Conservation (phyloP, 176 grass and related monocot species). For the Microstegium vimineum region DNA sequence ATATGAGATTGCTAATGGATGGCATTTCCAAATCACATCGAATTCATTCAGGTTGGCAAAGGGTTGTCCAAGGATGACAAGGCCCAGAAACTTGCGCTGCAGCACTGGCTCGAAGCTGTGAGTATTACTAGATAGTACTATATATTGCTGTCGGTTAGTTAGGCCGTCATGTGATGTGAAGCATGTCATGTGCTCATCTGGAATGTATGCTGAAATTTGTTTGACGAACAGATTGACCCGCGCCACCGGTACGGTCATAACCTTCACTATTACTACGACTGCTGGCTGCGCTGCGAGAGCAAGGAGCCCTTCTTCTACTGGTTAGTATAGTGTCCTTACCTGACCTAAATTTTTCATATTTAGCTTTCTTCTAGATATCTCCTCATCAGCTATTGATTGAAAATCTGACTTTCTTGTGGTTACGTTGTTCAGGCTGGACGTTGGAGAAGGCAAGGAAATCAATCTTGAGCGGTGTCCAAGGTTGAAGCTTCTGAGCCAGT, state of each 20-base stretch:
- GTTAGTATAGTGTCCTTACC: slow-evolving; percentile 31
- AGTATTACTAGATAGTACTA: slow-evolving; percentile 25
- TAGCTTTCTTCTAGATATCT: not conserved
- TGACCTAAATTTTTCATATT: not conserved
- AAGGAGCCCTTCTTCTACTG: slow-evolving; percentile 99
- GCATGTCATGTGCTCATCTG: slow-evolving; percentile 2
- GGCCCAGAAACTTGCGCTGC: slow-evolving; percentile 81
- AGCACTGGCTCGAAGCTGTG: slow-evolving; percentile 94
- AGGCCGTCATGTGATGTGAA: not conserved
- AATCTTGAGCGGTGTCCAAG: slow-evolving; percentile 62
- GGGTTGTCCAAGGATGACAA: slow-evolving; percentile 84
- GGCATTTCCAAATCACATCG: not conserved
- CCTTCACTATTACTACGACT: slow-evolving; percentile 88
- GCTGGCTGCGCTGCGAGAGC: slow-evolving; percentile 80
- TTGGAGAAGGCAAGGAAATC: slow-evolving; percentile 90
- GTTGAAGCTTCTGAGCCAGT: slow-evolving; percentile 76
- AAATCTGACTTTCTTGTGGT: not conserved
- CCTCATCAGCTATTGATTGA: not conserved
- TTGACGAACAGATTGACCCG: slow-evolving; percentile 74
- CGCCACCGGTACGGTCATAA: slow-evolving; percentile 94
- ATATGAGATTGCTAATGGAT: not conserved
- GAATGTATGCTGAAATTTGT: not conserved
- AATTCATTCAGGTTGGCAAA: slow-evolving; percentile 72
- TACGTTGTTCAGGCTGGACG: slow-evolving; percentile 58
- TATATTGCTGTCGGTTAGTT: not conserved